Percentiles rank a stretch among this genome's conserved stretches.
These are phyloP conservation scores for Ogataea paraovalis DNA, from an alignment of 805 yeast species.

Conservation along the genomic window DNA sequence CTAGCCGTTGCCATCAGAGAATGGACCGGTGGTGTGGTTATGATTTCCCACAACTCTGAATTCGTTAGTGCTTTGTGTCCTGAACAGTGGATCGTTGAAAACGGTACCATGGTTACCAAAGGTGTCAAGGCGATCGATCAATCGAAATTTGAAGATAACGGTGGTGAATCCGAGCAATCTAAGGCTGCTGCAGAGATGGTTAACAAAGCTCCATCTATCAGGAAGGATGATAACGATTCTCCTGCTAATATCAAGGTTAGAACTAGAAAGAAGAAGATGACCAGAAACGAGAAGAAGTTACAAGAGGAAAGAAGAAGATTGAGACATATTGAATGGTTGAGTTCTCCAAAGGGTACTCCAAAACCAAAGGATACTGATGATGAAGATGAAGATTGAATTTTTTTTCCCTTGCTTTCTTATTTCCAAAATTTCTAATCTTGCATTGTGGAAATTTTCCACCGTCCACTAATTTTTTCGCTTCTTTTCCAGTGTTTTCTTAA, in stretches of 20 bases:
- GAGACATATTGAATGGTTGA: slow-evolving; percentile 92
- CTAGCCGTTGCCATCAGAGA: slow-evolving; percentile 96
- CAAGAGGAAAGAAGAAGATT: slow-evolving; percentile 92
- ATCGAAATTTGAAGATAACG: slow-evolving; percentile 79
- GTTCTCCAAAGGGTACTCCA: slow-evolving; percentile 97
- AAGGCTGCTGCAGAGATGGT: slow-evolving; percentile 43
- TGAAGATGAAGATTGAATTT: slow-evolving; percentile 50
- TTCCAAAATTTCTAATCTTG: background rate
- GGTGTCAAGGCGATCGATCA: slow-evolving; percentile 74
- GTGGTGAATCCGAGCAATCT: slow-evolving; percentile 41
- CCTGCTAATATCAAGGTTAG: slow-evolving; percentile 95
- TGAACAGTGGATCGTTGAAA: slow-evolving; percentile 96
- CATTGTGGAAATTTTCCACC: background rate
- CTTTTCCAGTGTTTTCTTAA: background rate
- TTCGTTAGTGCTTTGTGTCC: slow-evolving; percentile 97
- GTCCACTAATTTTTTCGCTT: background rate
- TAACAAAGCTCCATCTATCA: slow-evolving; percentile 44
- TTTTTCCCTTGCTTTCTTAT: background rate
- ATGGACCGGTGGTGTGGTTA: slow-evolving; percentile 97
- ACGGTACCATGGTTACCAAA: slow-evolving; percentile 82
- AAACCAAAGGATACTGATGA: slow-evolving; percentile 92
- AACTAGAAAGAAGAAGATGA: slow-evolving; percentile 92
- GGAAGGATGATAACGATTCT: slow-evolving; percentile 73
- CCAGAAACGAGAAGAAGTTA: slow-evolving; percentile 90
- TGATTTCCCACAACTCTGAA: slow-evolving; percentile 97